Evolutionary conservation across 306 rosid species (phyloP).

Genomic region (Lupinus albus): DNA sequence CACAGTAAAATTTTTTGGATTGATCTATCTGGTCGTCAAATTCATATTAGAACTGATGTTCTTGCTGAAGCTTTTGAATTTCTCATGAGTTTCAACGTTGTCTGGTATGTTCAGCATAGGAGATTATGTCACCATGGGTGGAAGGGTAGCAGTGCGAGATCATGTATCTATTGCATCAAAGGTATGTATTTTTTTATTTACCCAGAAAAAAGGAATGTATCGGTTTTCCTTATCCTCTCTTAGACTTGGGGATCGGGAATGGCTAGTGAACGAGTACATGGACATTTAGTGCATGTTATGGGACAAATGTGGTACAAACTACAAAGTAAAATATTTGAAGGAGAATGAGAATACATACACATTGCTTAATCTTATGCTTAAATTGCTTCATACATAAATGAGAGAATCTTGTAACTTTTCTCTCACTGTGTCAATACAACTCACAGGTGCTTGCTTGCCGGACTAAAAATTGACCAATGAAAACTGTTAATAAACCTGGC

Average conservation of each 20-base stretch:
- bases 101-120: constrained; percentile 65
- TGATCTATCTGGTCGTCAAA: constrained; percentile 24
- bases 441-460: constrained; percentile 5
- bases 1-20: constrained; percentile 12
- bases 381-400: constrained; percentile 3
- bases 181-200: constrained; percentile 45
- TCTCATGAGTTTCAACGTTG: constrained; percentile 26
- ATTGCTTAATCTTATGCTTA: constrained; percentile 30
- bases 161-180: constrained; percentile 77
- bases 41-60: constrained; percentile 31
- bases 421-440: constrained; percentile 15
- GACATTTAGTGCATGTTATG: background rate
- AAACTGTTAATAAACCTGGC: background rate
- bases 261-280: constrained; percentile 27
- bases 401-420: background rate
- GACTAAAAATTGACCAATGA: constrained; percentile 23
- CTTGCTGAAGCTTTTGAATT: constrained; percentile 29
- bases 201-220: constrained; percentile 49
- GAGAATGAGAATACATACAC: constrained; percentile 4
- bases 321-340: background rate
- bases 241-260: constrained; percentile 27
- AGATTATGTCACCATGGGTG: constrained; percentile 85
- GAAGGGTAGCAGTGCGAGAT: constrained; percentile 92
- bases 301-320: background rate
- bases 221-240: constrained; percentile 27